Evolutionary conservation across 23 red algal genomes (phyloP).

Genomic region (Gracilariopsis chorda): DNA sequence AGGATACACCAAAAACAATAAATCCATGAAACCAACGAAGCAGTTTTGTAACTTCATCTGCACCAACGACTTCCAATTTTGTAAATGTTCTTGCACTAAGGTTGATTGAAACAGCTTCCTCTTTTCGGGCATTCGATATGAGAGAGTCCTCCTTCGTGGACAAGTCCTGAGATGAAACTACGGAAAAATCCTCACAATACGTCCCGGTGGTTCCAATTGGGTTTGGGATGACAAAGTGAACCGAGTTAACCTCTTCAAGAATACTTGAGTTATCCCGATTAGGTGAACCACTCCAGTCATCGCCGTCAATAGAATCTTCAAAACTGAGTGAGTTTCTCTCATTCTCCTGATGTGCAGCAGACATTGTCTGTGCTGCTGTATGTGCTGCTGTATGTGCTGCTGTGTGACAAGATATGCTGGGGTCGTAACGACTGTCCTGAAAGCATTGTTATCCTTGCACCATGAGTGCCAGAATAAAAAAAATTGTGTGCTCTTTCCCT

Average conservation of each 20-base stretch:
- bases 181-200: slow-evolving; percentile 20
- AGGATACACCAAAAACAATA: slow-evolving; percentile 51
- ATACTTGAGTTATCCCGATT: not conserved
- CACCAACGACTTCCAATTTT: slow-evolving; percentile 64
- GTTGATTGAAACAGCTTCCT: slow-evolving; percentile 56
- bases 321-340: not conserved
- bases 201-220: not conserved
- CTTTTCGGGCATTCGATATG: slow-evolving; percentile 17
- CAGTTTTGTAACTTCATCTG: slow-evolving; percentile 41
- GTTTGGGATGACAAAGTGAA: slow-evolving; percentile 17
- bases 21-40: slow-evolving; percentile 48
- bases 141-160: not conserved
- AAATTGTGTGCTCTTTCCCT: too few species aligned
- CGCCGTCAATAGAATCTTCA: not conserved
- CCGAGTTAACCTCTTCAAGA: slow-evolving; percentile 16
- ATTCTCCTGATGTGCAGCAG: not conserved
- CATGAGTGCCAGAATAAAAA: too few species aligned
- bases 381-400: too few species aligned
- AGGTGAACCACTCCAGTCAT: not conserved
- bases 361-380: not conserved
- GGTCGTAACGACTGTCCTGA: too few species aligned
- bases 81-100: slow-evolving; percentile 43
- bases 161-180: slow-evolving; percentile 24
- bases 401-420: too few species aligned
- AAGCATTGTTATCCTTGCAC: too few species aligned